Evolutionary conservation across 2,329 filamentous ascomycete genomes (phyloP).

Genomic region (Blastomyces silverae): DNA sequence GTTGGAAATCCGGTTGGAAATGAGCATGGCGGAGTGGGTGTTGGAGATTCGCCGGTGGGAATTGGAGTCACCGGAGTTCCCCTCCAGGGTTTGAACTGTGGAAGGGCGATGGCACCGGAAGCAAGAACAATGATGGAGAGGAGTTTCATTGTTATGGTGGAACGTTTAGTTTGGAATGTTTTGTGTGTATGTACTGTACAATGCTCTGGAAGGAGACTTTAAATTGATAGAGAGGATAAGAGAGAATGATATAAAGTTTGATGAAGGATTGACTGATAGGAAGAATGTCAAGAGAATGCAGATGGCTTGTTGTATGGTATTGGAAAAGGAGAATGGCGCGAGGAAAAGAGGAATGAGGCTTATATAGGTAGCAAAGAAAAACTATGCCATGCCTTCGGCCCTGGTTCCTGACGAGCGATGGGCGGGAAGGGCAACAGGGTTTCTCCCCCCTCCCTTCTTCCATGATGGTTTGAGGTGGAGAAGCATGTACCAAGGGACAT

Average conservation of each 20-base stretch:
- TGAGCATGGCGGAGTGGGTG: slow-evolving; percentile 3
- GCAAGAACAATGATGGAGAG: slow-evolving; percentile 16
- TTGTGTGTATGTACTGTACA: neutral
- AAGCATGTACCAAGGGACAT: neutral
- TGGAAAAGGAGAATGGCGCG: neutral
- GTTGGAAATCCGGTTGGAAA: neutral
- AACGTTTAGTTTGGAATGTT: neutral
- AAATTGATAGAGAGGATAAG: too few species aligned
- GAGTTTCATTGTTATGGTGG: slow-evolving; percentile 17
- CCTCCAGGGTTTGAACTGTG: neutral
- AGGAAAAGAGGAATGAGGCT: neutral
- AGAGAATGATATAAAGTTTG: neutral
- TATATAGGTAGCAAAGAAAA: neutral
- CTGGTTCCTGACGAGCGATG: neutral
- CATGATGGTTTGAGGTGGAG: neutral
- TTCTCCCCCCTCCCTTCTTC: neutral
- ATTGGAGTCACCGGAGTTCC: neutral
- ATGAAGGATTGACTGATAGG: neutral
- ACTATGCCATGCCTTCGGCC: neutral
- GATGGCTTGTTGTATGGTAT: neutral
- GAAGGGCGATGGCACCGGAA: slow-evolving; percentile 10
- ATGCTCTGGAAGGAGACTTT: neutral
- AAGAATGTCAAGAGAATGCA: neutral
- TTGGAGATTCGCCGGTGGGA: slow-evolving; percentile 4
- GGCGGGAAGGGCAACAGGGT: neutral